Conservation (phyloP, 441 rosid species). For the Raphanus hybrid region DNA sequence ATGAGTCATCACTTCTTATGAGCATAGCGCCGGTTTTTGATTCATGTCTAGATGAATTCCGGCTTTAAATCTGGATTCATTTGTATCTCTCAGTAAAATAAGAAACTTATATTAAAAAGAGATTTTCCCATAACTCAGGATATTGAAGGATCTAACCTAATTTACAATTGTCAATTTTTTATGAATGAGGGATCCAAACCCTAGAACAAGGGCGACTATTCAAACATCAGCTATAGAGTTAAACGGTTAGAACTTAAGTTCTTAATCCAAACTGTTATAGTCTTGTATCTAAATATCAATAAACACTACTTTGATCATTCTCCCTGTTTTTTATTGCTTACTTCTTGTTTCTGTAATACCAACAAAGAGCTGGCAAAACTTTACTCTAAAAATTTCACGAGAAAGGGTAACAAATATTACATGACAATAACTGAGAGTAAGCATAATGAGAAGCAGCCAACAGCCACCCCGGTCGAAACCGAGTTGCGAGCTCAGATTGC, state of each 20-base stretch:
- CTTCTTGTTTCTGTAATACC: background rate
- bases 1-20: too few species aligned
- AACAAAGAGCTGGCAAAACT: background rate
- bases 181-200: background rate
- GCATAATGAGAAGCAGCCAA: background rate
- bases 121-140: background rate
- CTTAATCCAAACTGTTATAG: background rate
- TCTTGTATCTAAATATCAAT: background rate
- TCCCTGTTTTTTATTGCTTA: background rate
- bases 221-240: background rate
- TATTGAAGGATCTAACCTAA: too few species aligned
- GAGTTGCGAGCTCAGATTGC: background rate
- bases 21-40: background rate
- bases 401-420: background rate
- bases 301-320: background rate
- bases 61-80: background rate
- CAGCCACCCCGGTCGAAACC: background rate
- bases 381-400: background rate
- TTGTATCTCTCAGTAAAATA: too few species aligned
- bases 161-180: too few species aligned
- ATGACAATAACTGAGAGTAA: background rate
- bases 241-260: background rate
- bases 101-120: background rate
- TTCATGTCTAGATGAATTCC: background rate
- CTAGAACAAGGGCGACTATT: background rate